Evolutionary conservation across 768 basidiomycete genomes (phyloP).

Genomic region (Suillus americanus): DNA sequence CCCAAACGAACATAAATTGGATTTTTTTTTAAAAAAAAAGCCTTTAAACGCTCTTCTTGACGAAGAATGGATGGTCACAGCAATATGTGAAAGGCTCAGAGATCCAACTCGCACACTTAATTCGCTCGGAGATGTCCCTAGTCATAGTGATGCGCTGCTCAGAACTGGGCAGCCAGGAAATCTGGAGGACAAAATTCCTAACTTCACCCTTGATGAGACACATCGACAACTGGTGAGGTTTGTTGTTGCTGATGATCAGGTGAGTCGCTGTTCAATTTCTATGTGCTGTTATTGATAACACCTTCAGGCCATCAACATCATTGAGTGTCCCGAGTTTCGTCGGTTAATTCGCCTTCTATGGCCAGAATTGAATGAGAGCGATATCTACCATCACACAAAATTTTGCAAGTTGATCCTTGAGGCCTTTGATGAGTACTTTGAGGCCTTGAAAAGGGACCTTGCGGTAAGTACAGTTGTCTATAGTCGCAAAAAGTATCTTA

Average conservation of each 20-base stretch:
- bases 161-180: neutral
- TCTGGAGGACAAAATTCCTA: neutral
- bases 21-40: no score
- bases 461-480: neutral
- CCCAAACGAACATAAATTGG: no score
- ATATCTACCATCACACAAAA: conserved; percentile 13
- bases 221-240: neutral
- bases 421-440: conserved; percentile 1
- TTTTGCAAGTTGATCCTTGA: conserved; percentile 6
- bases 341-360: neutral
- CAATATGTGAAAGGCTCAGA: neutral
- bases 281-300: neutral
- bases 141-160: neutral
- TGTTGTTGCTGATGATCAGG: neutral
- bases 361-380: conserved; percentile 4
- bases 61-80: neutral
- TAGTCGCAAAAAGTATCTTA: neutral
- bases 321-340: conserved; percentile 1
- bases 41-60: neutral
- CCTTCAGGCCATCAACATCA: conserved; percentile 5
- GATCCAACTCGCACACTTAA: neutral
- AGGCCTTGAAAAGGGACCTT: conserved; percentile 2
- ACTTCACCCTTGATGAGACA: neutral
- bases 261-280: neutral
- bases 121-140: neutral